These are phyloP conservation scores for Pilasporangium apinafurcum DNA, from an alignment of 352 stramenopile genomes.

Conservation along the genomic window DNA sequence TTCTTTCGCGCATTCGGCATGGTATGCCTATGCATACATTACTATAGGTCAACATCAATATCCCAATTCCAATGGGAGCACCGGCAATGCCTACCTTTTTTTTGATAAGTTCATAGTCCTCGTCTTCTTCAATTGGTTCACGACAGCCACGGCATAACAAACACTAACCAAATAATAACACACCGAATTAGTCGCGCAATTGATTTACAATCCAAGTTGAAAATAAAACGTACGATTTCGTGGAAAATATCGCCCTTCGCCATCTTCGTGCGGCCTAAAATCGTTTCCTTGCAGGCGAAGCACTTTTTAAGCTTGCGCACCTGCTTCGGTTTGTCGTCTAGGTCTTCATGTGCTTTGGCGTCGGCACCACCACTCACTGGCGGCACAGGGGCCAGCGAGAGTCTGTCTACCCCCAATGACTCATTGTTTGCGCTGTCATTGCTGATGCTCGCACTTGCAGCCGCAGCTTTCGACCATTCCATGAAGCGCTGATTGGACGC, in stretches of 20 bases:
- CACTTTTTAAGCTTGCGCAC: constrained; percentile 74
- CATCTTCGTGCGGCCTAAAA: constrained; percentile 69
- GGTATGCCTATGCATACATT: constrained; percentile 37
- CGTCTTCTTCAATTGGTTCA: constrained; percentile 70
- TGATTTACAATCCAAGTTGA: too few relatives aligned
- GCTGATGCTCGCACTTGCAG: constrained; percentile 9
- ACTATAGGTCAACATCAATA: not conserved
- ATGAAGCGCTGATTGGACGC: constrained; percentile 72
- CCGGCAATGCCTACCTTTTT: constrained; percentile 39
- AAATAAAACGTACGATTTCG: constrained; percentile 48
- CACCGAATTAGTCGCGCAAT: too few relatives aligned
- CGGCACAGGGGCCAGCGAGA: constrained; percentile 27
- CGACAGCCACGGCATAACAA: constrained; percentile 68
- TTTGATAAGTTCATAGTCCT: constrained; percentile 75
- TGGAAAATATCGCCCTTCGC: constrained; percentile 80
- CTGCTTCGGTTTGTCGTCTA: constrained; percentile 55
- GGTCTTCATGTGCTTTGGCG: constrained; percentile 41
- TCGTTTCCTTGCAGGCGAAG: constrained; percentile 77
- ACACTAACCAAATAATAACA: constrained; percentile 24
- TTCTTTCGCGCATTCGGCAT: constrained; percentile 63
- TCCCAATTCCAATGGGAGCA: too few relatives aligned
- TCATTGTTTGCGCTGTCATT: too few relatives aligned
- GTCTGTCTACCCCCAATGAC: constrained; percentile 31
- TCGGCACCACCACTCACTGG: constrained; percentile 40
- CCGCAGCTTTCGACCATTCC: constrained; percentile 29